These are phyloP conservation scores for Tetracentron sinense DNA, from an alignment of 164 flowering plant species.

Conservation along the genomic window DNA sequence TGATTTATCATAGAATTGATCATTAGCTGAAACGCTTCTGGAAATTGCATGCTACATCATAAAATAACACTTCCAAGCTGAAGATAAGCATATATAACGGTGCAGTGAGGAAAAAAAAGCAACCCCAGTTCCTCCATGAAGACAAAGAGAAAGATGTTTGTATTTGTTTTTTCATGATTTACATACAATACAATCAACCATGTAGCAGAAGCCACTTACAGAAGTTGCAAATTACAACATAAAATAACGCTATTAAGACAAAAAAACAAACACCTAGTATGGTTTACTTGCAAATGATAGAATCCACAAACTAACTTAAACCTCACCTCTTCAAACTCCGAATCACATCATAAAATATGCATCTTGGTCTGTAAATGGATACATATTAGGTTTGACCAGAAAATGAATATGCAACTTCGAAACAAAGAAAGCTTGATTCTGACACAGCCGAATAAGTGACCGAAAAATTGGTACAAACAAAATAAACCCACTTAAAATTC, in stretches of 20 bases:
- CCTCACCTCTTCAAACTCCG: neutral
- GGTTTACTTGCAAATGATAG: neutral
- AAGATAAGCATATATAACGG: neutral
- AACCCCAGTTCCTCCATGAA: neutral
- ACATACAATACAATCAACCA: neutral
- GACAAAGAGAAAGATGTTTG: neutral
- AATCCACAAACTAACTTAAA: neutral
- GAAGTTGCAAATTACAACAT: no score
- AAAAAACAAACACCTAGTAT: neutral
- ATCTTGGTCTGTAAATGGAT: neutral
- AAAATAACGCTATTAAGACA: conserved; percentile 6
- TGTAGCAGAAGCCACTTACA: neutral
- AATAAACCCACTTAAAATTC: neutral
- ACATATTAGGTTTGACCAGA: neutral
- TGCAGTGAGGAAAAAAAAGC: neutral
- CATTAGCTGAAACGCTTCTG: neutral
- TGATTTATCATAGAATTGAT: conserved; percentile 1
- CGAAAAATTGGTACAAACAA: neutral
- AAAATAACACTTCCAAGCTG: neutral
- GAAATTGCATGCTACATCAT: neutral
- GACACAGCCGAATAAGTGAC: neutral
- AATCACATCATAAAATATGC: conserved; percentile 13
- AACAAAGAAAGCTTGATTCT: conserved; percentile 17
- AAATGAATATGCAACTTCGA: neutral
- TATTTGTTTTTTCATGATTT: neutral